Conservation (phyloP, 306 rosid species). For the Quercus rubra region DNA sequence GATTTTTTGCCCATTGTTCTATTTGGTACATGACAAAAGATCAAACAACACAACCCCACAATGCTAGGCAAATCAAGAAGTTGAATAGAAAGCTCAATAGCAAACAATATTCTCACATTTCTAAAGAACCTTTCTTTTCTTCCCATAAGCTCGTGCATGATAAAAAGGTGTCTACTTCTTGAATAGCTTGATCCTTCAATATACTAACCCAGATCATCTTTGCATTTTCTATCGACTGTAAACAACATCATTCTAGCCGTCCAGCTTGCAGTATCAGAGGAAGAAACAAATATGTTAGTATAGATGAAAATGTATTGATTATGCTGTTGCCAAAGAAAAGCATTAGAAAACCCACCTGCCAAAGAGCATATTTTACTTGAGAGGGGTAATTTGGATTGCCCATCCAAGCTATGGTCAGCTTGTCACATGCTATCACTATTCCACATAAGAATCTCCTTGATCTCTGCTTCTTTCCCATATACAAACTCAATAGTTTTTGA, state of each 20-base stretch:
- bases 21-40: neutral
- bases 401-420: slow-evolving; percentile 31
- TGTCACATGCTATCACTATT: slow-evolving; percentile 31
- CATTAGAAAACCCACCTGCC: slow-evolving; percentile 6
- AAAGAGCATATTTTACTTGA: slow-evolving; percentile 8
- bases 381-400: slow-evolving; percentile 16
- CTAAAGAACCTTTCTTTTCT: neutral
- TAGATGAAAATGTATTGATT: neutral
- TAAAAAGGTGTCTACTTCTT: neutral
- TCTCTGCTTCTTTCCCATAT: slow-evolving; percentile 56
- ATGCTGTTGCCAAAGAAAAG: slow-evolving; percentile 1
- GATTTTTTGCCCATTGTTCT: neutral
- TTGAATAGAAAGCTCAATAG: neutral
- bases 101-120: neutral
- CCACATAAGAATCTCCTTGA: slow-evolving; percentile 53
- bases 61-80: neutral
- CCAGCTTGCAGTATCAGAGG: neutral
- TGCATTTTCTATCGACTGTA: neutral
- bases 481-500: slow-evolving; percentile 49
- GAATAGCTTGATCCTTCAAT: neutral
- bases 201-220: neutral
- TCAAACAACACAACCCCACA: neutral
- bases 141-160: neutral
- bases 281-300: neutral
- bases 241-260: neutral